Evolutionary conservation across 805 yeast species (phyloP), one percentile per base, ranked within the genome.

Genomic region (Martiniozyma abietophila): DNA sequence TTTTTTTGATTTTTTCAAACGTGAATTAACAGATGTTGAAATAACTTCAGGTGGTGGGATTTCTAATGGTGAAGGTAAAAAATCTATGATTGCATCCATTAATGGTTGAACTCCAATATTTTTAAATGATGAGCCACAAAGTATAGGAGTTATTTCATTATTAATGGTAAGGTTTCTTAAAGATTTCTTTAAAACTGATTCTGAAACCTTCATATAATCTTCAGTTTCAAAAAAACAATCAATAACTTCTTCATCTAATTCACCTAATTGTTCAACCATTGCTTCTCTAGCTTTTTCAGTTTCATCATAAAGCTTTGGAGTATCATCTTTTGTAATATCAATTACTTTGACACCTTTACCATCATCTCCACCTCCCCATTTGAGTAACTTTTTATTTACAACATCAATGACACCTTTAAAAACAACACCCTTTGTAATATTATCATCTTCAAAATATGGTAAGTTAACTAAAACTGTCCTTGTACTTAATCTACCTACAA

Each of bases 41-140:
- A 42, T 42, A 3, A 79, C 65, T 29, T 73, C 74, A 0, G 94
- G 92, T 3, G 68, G 45, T 1, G 52, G 51, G 1, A 68, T 64
- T 41, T 86, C 86, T 3, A 69, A 43, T 1, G 97, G 97, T 2
- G 86, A 75, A 0, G 98, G 97, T 12, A 92, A 59, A 47, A 71
- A 92, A 35, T 71, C 69, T 2, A 75, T 69, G 9, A 88, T 69
- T 0, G 94, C 88, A 56, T 89, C 96, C 57, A 92, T 58, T 31
- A 92, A 61, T 1, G 97, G 96, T 53, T 92, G 97, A 3, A 92
- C 95, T 18, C 98, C 98, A 29, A 89, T 81, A 53, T 89, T 89
- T 45, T 68, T 71, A 58, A 89, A 92, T 35, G 95, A 81, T 2
- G 96, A 82, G 9, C 98, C 98, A 56, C 96, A 86, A 24, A 88